phyloP scores from a whole-genome alignment of 352 stramenopile genomes.

The Globisporangium viniferum region DNA sequence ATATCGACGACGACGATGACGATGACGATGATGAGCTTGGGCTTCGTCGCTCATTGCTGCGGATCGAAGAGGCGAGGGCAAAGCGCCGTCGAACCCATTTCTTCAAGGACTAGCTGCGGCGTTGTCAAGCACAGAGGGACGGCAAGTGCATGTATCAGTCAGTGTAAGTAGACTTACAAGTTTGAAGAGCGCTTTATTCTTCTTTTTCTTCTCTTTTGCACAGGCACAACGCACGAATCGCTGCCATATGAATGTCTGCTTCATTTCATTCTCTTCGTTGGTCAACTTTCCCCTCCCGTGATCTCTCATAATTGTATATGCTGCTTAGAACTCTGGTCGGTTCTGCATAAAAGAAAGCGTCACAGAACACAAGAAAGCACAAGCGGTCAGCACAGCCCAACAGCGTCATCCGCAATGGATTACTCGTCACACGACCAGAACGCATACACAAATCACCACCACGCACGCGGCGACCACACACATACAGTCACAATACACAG shows the following conservation, averaged over 20 bases:
- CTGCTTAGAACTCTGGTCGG: conserved; percentile 25
- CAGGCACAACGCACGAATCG: conserved; percentile 13
- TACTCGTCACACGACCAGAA: neutral
- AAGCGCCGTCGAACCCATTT: conserved; percentile 35
- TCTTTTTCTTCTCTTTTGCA: conserved; percentile 13
- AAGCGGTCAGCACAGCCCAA: conserved; percentile 2
- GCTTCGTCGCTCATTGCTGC: conserved; percentile 30
- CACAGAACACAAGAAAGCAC: conserved; percentile 1
- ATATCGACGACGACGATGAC: conserved; percentile 16
- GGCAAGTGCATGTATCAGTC: conserved; percentile 11
- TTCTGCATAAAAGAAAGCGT: conserved; percentile 3
- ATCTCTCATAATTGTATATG: conserved; percentile 17
- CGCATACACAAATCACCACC: neutral
- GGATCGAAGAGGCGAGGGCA: conserved; percentile 41
- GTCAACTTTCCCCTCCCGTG: neutral
- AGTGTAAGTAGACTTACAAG: conserved; percentile 16
- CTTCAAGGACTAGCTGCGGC: conserved; percentile 5
- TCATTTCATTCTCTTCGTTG: neutral
- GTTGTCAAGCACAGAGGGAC: conserved; percentile 2
- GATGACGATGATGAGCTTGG: conserved; percentile 13
- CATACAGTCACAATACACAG: neutral
- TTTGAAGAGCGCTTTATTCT: conserved; percentile 18
- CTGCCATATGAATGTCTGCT: conserved; percentile 5
- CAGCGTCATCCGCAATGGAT: neutral
- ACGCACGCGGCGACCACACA: neutral